Conservation (phyloP, 371 early-diverging fungal genomes). For the Mortierella sp. region DNA sequence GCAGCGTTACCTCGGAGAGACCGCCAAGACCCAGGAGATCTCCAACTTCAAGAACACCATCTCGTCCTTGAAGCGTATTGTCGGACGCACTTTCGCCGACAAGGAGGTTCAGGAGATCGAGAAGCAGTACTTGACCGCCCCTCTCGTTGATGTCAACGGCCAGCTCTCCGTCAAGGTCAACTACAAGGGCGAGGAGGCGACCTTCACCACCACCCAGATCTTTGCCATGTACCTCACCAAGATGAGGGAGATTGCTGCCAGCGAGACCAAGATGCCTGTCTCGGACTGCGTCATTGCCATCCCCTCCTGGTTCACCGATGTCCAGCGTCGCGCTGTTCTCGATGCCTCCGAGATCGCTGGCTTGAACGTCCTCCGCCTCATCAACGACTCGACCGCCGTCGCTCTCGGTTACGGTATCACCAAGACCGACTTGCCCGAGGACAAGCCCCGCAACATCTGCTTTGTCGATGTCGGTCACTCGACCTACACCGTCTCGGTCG, state of each 20-base stretch:
- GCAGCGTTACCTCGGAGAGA: slow-evolving; percentile 96
- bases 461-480: slow-evolving; percentile 98
- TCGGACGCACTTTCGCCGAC: slow-evolving; percentile 94
- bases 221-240: slow-evolving; percentile 95
- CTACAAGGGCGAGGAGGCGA: slow-evolving; percentile 82
- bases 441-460: slow-evolving; percentile 92
- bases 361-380: slow-evolving; percentile 92
- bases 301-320: slow-evolving; percentile 96
- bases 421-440: slow-evolving; percentile 96
- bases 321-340: slow-evolving; percentile 91
- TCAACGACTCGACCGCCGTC: slow-evolving; percentile 94
- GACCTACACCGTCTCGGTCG: slow-evolving; percentile 90
- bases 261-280: slow-evolving; percentile 87
- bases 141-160: slow-evolving; percentile 86
- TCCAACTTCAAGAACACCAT: slow-evolving; percentile 98
- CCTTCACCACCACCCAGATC: slow-evolving; percentile 92
- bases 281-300: slow-evolving; percentile 96
- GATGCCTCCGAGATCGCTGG: slow-evolving; percentile 94
- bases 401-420: slow-evolving; percentile 98
- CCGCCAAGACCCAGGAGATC: slow-evolving; percentile 95
- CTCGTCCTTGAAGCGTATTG: slow-evolving; percentile 94
- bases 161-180: slow-evolving; percentile 89
- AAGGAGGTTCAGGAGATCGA: slow-evolving; percentile 90
- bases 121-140: slow-evolving; percentile 83
- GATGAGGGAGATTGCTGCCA: slow-evolving; percentile 90